Percentiles rank a stretch among this genome's conserved stretches.
Evolutionary conservation across 768 basidiomycete species (phyloP).

Genomic region (Chlorophyllum brunneum): DNA sequence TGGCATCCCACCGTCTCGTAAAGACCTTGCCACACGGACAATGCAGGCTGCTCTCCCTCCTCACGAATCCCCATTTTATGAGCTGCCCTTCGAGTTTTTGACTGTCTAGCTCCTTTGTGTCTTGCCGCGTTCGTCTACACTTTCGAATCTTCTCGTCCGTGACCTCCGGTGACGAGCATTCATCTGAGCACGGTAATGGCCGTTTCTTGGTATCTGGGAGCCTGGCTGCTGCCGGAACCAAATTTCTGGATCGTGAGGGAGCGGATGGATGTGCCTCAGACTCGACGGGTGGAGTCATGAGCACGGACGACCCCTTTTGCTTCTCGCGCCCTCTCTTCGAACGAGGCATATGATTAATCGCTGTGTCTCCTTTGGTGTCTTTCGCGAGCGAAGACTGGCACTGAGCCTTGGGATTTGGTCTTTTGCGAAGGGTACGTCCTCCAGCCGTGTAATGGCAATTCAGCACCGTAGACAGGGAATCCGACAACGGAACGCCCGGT

Average conservation of each 20-base stretch:
- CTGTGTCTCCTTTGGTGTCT: too few species aligned
- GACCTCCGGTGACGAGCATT: background rate
- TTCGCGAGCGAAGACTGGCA: background rate
- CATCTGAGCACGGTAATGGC: too few species aligned
- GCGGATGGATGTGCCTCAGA: too few species aligned
- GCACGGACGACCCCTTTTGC: too few species aligned
- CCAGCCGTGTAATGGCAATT: background rate
- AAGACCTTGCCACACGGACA: background rate
- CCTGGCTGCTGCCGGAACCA: too few species aligned
- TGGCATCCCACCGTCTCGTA: background rate
- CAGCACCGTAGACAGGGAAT: too few species aligned
- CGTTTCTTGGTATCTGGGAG: too few species aligned
- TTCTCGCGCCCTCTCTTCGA: too few species aligned
- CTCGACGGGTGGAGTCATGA: too few species aligned
- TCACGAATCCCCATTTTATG: background rate
- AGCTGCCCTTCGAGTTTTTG: background rate
- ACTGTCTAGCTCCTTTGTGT: background rate
- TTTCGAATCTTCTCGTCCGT: background rate
- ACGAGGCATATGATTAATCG: too few species aligned
- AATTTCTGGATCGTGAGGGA: too few species aligned
- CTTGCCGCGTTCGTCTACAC: background rate
- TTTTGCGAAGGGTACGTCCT: background rate
- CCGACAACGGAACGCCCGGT: background rate
- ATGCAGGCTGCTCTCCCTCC: background rate
- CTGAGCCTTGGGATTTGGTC: background rate